Evolutionary conservation across 1,284 basidiomycete species (phyloP), one percentile per base, ranked within the genome.

Genomic region (Mycena citricolor): DNA sequence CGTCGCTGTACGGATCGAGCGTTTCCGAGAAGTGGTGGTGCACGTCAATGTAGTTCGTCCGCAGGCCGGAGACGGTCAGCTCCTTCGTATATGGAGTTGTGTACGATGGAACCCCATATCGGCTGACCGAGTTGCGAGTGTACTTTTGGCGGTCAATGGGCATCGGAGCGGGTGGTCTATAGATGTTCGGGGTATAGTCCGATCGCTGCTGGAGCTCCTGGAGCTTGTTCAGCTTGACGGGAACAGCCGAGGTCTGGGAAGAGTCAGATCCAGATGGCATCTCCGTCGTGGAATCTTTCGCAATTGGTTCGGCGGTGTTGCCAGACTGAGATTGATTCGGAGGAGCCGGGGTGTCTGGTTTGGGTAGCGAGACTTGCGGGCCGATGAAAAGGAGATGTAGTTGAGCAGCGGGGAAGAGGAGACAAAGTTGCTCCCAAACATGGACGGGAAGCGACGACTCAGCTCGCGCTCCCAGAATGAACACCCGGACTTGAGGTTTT

Each of bases 371-470:
- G 14, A 94, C 93, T 65, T 99, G 94, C 4, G 94, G 95, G 2
- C 97, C 97, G 58, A 99, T 86, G 65, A 99, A 94, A 71, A 90
- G 90, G 36, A 99, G 69, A 65, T 99, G 92, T 67, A 99, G 86
- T 47, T 89, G 81, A 13, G 90, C 90, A 19, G 89, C 81, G 4
- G 94, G 93, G 76, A 98, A 99, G 47, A 97, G 75, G 76, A 93
- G 79, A 58, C 83, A 81, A 37, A 99, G 77, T 66, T 99, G 97
- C 58, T 94, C 86, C 93, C 94, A 98, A 28, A 95, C 86, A 60
- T 90, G 83, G 1, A 93, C 86, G 2, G 97, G 97, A 11, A 99
- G 77, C 1, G 93, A 92, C 1, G 94, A 97, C 66, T 99, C 97
- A 19, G 92, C 91, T 35, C 97, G 85, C 14, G 97, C 95, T 39